Percentiles rank a stretch among this genome's conserved stretches.
These are phyloP conservation scores for Penicillium parvum DNA, from an alignment of 495 filamentous ascomycete species.

Conservation along the genomic window DNA sequence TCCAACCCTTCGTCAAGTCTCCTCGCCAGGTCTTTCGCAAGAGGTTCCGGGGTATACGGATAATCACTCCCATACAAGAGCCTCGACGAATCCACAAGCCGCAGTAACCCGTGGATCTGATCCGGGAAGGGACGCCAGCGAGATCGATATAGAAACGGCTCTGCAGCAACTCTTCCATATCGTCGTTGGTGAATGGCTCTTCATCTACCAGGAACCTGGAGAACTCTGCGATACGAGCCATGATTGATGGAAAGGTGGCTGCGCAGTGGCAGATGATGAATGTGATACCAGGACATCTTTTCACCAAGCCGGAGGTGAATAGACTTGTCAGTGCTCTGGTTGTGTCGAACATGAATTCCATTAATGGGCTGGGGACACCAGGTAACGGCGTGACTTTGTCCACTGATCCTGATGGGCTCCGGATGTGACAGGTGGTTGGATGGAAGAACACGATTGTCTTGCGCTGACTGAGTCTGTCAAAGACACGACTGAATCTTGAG, in stretches of 20 bases:
- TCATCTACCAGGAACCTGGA: slow-evolving; percentile 11
- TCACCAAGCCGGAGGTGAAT: slow-evolving; percentile 43
- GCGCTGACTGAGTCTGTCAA: slow-evolving; percentile 28
- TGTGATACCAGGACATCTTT: slow-evolving; percentile 38
- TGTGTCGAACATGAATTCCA: slow-evolving; percentile 57
- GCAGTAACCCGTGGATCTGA: slow-evolving; percentile 34
- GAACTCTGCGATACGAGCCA: slow-evolving; percentile 39
- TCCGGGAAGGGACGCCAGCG: slow-evolving; percentile 48
- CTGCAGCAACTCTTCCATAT: slow-evolving; percentile 25
- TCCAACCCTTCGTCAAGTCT: slow-evolving; percentile 12
- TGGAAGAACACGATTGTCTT: slow-evolving; percentile 49
- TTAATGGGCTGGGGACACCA: slow-evolving; percentile 43
- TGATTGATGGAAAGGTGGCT: slow-evolving; percentile 41
- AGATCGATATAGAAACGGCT: slow-evolving; percentile 48
- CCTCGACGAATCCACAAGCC: slow-evolving; percentile 21
- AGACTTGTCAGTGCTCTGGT: slow-evolving; percentile 46
- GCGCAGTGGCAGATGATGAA: slow-evolving; percentile 49
- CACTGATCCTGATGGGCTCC: slow-evolving; percentile 6
- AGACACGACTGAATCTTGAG: slow-evolving; percentile 35
- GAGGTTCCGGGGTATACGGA: slow-evolving; percentile 25
- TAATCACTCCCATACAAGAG: slow-evolving; percentile 48
- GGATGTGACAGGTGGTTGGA: slow-evolving; percentile 38
- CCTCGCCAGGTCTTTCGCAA: slow-evolving; percentile 4
- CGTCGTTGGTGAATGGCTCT: slow-evolving; percentile 8
- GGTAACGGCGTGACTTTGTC: slow-evolving; percentile 18